Evolutionary conservation across 2,329 filamentous ascomycete genomes (phyloP), one percentile per base, ranked within the genome.

Genomic region (Paraphaeosphaeria minitans): DNA sequence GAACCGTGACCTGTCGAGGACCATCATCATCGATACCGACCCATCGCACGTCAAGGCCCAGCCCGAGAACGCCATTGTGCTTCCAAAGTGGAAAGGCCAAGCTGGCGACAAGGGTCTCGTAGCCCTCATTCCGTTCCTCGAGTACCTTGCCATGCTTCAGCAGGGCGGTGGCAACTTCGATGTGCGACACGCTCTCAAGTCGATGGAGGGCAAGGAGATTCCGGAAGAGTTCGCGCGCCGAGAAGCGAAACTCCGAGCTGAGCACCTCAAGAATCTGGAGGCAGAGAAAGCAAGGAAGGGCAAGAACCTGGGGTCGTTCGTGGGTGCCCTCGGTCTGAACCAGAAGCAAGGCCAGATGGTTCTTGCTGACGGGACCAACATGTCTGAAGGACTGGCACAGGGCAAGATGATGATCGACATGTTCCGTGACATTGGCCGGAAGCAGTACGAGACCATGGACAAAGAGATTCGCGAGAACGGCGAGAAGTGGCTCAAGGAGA

Each of bases 321-420:
- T 88, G 58, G 86, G 83, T 67, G 82, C 91, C 55, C 82, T 98
- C 6, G 94, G 94, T 22, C 83, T 97, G 64, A 95, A 94, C 76
- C 64, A 60, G 5, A 84, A 87, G 1, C 84, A 87, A 69, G 51
- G 70, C 67, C 65, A 91, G 51, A 78, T 83, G 71, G 89, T 79
- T 4, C 69, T 81, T 13, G 73, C 73, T 13, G 76, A 78, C 57
- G 75, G 71, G 16, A 76, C 86, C 63, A 87, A 84, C 66, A 84
- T 90, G 0, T 84, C 85, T 2, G 92, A 96, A 74, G 92, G 91
- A 13, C 86, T 95, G 61, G 88, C 90, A 2, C 89, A 97, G 78
- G 95, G 94, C 69, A 99, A 98, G 85, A 97, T 98, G 92, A 82
- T 97, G 66, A 93, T 93, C 79, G 95, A 99, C 74, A 89, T 96